Percentiles rank a stretch among this genome's conserved stretches.
phyloP scores from a whole-genome alignment of 192 early-diverging fungal species.

The Anaeromyces robustus region DNA sequence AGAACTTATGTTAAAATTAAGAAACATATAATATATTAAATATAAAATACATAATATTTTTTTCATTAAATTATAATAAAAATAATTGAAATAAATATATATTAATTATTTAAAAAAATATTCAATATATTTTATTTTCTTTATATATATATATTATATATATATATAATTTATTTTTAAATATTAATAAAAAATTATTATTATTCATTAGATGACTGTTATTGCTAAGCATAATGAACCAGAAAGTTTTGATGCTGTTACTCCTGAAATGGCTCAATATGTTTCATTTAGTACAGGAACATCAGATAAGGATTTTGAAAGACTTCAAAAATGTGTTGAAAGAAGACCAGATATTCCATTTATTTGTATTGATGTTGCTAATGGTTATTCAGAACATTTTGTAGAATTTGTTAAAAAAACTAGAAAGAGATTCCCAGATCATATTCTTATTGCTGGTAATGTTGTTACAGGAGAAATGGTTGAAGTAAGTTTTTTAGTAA shows the following conservation, averaged over 20 bases:
- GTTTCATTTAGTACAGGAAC: neutral
- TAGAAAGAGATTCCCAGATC: neutral
- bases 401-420: neutral
- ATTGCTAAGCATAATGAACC: neutral
- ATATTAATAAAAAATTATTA: too few species aligned
- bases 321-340: neutral
- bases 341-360: neutral
- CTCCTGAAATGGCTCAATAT: neutral
- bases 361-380: neutral
- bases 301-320: neutral
- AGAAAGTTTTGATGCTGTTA: neutral
- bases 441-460: conserved; percentile 1
- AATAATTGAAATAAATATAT: too few species aligned
- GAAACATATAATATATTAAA: too few species aligned
- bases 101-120: too few species aligned
- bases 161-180: too few species aligned
- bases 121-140: too few species aligned
- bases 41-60: too few species aligned
- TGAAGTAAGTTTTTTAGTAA: too few species aligned
- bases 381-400: conserved; percentile 3
- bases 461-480: conserved; percentile 1
- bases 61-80: too few species aligned
- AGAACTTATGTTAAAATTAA: too few species aligned
- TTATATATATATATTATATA: too few species aligned
- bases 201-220: neutral